Evolutionary conservation across 345 rosid species (phyloP), one percentile per base, ranked within the genome.

Genomic region (Arabidopsis suecica): DNA sequence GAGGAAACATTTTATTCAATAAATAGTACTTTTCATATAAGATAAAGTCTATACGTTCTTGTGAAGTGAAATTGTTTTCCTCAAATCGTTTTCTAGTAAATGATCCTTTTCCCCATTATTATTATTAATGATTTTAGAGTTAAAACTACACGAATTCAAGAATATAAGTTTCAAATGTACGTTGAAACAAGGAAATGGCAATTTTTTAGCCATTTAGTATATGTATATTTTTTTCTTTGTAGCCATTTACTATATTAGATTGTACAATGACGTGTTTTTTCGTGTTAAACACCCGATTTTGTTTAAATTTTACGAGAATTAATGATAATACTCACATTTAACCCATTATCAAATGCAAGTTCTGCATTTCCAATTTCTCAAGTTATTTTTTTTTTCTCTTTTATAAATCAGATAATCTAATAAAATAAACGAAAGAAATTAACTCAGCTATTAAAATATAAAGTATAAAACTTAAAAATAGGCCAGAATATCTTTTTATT

Each of bases 401-500:
- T 12, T 9, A 32, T 13, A 32, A 69, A 57, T 16, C 22, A 58
- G 13, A 12, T 22, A n/a, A 55, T 16, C 42, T 56, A 59, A 23
- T 18, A 3, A 3, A 12, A 42, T 6, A 63, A 41, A 23, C 6
- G 30, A 33, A 64, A 54, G 12, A 55, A 37, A 28, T 12, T 11
- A 73, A 54, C 64, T 70, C 18, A 10, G 20, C 6, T 32, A 11
- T n/a, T 0, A 22, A 37, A 36, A 51, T 8, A 23, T 13, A 40
- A 53, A 3, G 18, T 32, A 48, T 5, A 48, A 32, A 20, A 6
- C 42, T 48, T 32, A 11, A 45, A 33, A 45, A 33, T 10, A 45
- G 38, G n/a, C 2, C 38, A 61, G 13, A 40, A 20, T 38, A 28
- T 12, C n/a, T 73, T 4, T 33, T 68, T 41, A 68, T 60, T 75